A percentile compares a stretch with the other conserved stretches of the same genome.
phyloP scores from a whole-genome alignment of 805 yeast genomes.

The Alloascoidea hylecoeti region DNA sequence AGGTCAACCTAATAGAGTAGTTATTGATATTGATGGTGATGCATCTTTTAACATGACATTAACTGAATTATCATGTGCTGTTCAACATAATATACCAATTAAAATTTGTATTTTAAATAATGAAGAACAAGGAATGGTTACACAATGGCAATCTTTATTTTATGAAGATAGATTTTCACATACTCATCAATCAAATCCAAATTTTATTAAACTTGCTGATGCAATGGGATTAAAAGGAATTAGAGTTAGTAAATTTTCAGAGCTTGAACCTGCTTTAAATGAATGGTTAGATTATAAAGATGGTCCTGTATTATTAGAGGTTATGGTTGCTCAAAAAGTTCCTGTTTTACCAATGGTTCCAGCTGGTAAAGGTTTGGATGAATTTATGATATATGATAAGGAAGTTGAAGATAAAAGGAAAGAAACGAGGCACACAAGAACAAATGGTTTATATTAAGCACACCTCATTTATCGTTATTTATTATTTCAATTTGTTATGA shows the following conservation, averaged over 20 bases:
- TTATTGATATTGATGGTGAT: conserved; percentile 96
- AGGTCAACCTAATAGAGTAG: conserved; percentile 88
- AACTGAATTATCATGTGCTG: conserved; percentile 86
- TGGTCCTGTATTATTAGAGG: conserved; percentile 89
- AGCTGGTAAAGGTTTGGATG: conserved; percentile 88
- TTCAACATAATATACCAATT: conserved; percentile 84
- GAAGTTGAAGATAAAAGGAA: conserved; percentile 62
- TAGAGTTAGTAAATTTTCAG: conserved; percentile 54
- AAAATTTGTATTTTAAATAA: conserved; percentile 84
- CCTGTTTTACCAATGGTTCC: conserved; percentile 99
- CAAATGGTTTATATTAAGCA: too few species aligned
- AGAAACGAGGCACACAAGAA: conserved; percentile 56
- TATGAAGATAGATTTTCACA: conserved; percentile 97
- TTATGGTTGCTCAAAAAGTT: conserved; percentile 75
- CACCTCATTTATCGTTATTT: too few species aligned
- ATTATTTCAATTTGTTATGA: too few species aligned
- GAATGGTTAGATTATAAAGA: conserved; percentile 56
- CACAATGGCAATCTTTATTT: conserved; percentile 97
- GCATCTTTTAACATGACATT: conserved; percentile 98
- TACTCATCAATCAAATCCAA: conserved; percentile 92
- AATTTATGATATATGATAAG: conserved; percentile 78
- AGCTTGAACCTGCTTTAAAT: conserved; percentile 41
- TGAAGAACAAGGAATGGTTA: conserved; percentile 99
- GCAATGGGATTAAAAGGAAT: conserved; percentile 87
- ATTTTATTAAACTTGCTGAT: conserved; percentile 85